phyloP scores from a whole-genome alignment of 2,329 filamentous ascomycete genomes.

The Epichloe bromicola region DNA sequence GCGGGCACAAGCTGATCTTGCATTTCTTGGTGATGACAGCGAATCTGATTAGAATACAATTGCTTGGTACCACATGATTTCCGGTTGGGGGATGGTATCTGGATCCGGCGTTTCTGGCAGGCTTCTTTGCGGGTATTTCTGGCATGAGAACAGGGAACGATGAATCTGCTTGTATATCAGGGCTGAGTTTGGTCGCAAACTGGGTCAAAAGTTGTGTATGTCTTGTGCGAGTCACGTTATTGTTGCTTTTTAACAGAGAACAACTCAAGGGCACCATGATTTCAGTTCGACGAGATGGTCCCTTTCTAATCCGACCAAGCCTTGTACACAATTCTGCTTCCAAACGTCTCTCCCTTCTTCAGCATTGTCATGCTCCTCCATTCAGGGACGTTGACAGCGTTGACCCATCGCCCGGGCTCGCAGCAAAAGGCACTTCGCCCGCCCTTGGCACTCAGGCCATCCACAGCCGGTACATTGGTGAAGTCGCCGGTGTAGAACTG shows the following conservation, averaged over 20 bases:
- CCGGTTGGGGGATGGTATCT: not conserved
- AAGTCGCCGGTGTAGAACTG: slow-evolving; percentile 91
- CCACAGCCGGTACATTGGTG: slow-evolving; percentile 60
- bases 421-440: slow-evolving; percentile 73
- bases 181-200: not conserved
- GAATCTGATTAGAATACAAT: slow-evolving; percentile 39
- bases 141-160: not conserved
- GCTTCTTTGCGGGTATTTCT: not conserved
- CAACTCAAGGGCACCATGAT: not conserved
- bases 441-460: slow-evolving; percentile 49
- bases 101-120: not conserved
- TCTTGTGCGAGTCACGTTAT: not conserved
- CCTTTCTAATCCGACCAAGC: slow-evolving; percentile 56
- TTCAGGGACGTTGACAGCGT: slow-evolving; percentile 68
- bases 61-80: not conserved
- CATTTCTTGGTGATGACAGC: slow-evolving; percentile 57
- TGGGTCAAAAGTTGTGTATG: not conserved
- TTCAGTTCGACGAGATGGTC: no score
- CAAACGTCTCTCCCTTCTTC: slow-evolving; percentile 76
- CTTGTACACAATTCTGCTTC: slow-evolving; percentile 68
- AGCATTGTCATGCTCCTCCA: slow-evolving; percentile 71
- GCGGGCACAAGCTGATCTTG: slow-evolving; percentile 38
- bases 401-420: slow-evolving; percentile 83
- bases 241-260: not conserved
- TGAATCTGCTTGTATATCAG: not conserved